These are phyloP conservation scores for Auricularia sp. DNA, from an alignment of 768 basidiomycete genomes.

Conservation along the genomic window DNA sequence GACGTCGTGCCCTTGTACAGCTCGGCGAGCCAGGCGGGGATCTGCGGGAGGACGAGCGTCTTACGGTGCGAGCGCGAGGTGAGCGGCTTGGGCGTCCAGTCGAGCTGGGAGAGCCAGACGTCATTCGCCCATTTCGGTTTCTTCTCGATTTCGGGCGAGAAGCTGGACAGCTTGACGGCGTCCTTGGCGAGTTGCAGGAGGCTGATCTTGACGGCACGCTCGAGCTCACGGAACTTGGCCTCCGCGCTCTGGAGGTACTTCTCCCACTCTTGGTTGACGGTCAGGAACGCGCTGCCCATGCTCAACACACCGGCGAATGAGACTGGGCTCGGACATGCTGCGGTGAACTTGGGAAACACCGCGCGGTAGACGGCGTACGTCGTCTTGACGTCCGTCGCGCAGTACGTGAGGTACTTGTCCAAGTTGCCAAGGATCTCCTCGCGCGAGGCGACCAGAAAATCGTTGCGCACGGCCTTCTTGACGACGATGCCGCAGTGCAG, in stretches of 20 bases:
- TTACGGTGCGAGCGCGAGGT: conserved; percentile 8
- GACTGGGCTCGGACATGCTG: conserved; percentile 82
- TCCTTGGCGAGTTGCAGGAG: conserved; percentile 62
- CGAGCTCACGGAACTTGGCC: conserved; percentile 56
- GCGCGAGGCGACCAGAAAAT: conserved; percentile 63
- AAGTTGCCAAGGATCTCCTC: conserved; percentile 54
- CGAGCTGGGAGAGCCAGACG: conserved; percentile 81
- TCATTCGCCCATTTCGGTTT: conserved; percentile 54
- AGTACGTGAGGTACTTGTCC: conserved; percentile 72
- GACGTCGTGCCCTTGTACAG: conserved; percentile 49
- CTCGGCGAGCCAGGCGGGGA: conserved; percentile 24
- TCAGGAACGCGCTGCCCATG: conserved; percentile 88
- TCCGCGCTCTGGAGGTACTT: conserved; percentile 73
- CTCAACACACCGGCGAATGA: conserved; percentile 83
- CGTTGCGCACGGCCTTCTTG: conserved; percentile 67
- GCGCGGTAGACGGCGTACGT: conserved; percentile 73
- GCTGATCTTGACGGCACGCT: conserved; percentile 46
- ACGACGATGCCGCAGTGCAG: conserved; percentile 77
- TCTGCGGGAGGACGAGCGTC: not conserved
- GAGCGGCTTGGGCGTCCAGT: conserved; percentile 79
- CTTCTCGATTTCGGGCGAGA: conserved; percentile 30
- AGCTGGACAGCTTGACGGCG: conserved; percentile 17
- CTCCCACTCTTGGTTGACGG: conserved; percentile 87
- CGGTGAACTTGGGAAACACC: conserved; percentile 72
- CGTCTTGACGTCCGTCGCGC: conserved; percentile 71